These are phyloP conservation scores for Gossypioides kirkii DNA, from an alignment of 345 rosid species.

Conservation along the genomic window DNA sequence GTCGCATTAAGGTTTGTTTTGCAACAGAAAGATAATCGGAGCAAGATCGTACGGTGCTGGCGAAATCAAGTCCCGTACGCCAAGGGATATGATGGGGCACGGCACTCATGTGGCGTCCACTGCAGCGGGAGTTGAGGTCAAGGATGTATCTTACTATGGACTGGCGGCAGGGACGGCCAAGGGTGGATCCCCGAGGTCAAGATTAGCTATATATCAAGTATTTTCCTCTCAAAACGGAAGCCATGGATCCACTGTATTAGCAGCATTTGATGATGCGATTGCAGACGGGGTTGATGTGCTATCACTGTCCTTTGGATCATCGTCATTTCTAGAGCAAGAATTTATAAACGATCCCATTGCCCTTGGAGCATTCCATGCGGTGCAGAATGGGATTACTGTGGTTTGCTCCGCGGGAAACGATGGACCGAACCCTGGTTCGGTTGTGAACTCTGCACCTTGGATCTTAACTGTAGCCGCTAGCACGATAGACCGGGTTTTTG, in stretches of 20 bases:
- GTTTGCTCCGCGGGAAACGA: conserved; percentile 82
- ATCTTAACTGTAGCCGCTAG: conserved; percentile 76
- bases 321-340: conserved; percentile 26
- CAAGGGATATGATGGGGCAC: conserved; percentile 71
- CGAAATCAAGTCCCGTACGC: conserved; percentile 24
- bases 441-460: conserved; percentile 78
- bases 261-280: conserved; percentile 75
- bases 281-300: conserved; percentile 66
- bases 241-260: conserved; percentile 54
- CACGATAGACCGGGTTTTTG: conserved; percentile 75
- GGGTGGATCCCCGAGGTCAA: conserved; percentile 65
- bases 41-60: conserved; percentile 55
- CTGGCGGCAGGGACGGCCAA: conserved; percentile 66
- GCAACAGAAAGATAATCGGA: conserved; percentile 71
- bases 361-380: conserved; percentile 77
- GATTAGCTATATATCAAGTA: conserved; percentile 66
- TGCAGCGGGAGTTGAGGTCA: conserved; percentile 57
- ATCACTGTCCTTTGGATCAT: conserved; percentile 65
- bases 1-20: not conserved
- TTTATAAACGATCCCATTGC: conserved; percentile 55
- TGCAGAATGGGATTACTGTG: conserved; percentile 60
- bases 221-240: conserved; percentile 50
- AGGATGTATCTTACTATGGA: conserved; percentile 64
- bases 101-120: conserved; percentile 78
- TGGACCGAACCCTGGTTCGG: conserved; percentile 49